Base-by-base conservation (phyloP, 441 rosid species). In the Hura crepitans region DNA sequence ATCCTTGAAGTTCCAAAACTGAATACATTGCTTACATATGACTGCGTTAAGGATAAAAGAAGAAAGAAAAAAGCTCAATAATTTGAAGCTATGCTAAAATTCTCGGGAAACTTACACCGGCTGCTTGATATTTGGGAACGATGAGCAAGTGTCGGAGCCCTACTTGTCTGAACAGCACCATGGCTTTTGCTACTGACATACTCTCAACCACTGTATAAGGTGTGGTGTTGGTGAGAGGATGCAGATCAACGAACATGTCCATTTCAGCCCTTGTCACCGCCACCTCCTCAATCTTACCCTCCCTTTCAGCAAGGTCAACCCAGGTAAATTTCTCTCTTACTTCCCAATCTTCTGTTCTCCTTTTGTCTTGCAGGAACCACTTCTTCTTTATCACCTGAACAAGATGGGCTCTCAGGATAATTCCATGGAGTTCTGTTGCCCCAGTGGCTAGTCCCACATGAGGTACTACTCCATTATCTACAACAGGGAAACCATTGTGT, bases 121-220 rank as follows among this genome's bases (percentile, higher is more conserved):
- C 83, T n/a, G 89, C 91, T 85, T 87, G 90, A 57, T 85, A 86
- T 74, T 85, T 93, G 45, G 98, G 96, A 50, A 91, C 84, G 12
- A 93, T 50, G 65, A 91, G 81, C 84, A 89, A 56, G 74, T 93
- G 98, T 28, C 98, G 83, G 1, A 89, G 90, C 54, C 92, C 98
- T 2, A 87, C 86, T 78, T 79, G 84, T 78, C 98, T 76, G 82
- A 91, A 93, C 25, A 91, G 87, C 61, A 91, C 91, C 87, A 89
- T 65, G 47, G 98, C 97, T 78, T 91, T 93, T 10, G 93, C 97
- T 42, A 88, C 96, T 0, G 98, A 93, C 87, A 87, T 85, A 81
- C 86, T 86, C 67, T 91, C 94, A 75, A 88, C 78, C 70, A 91
- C 98, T 0, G 96, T 91, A 77, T 81, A 89, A 45, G 98, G 97